Conservation (phyloP, 805 yeast species). For the Cyberlindnera amylophila region DNA sequence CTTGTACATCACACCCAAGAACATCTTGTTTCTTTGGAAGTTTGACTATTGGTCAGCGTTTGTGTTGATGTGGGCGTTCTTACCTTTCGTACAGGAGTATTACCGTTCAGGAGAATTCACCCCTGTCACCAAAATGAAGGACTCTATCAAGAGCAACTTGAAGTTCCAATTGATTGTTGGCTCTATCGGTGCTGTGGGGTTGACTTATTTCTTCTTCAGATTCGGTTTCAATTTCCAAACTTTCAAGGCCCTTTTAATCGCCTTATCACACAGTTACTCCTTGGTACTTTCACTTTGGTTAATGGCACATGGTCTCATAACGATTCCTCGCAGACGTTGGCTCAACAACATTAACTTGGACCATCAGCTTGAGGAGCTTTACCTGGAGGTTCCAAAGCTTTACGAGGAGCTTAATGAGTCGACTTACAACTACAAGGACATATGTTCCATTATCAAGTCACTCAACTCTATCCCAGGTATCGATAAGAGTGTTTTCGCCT, state of each 20-base stretch:
- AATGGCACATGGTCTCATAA: conserved; percentile 77
- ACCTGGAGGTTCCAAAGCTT: conserved; percentile 51
- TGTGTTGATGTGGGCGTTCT: conserved; percentile 68
- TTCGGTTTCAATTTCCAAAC: conserved; percentile 53
- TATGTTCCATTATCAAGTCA: conserved; percentile 53
- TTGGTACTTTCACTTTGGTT: conserved; percentile 74
- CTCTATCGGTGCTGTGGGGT: conserved; percentile 46
- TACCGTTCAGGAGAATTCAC: conserved; percentile 66
- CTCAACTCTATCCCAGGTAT: conserved; percentile 32
- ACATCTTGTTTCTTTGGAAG: conserved; percentile 63
- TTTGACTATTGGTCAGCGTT: conserved; percentile 79
- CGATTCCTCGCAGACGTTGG: conserved; percentile 51
- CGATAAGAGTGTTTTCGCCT: conserved; percentile 17
- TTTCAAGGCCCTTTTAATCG: conserved; percentile 65
- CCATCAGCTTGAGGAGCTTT: conserved; percentile 35
- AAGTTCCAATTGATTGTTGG: conserved; percentile 59
- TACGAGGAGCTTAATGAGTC: conserved; percentile 64
- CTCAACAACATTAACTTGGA: conserved; percentile 34
- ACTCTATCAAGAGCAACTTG: conserved; percentile 54
- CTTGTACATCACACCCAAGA: conserved; percentile 44
- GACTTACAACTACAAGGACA: conserved; percentile 57
- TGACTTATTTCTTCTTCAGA: conserved; percentile 54
- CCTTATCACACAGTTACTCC: conserved; percentile 73
- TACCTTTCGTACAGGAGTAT: conserved; percentile 73
- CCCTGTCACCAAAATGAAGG: conserved; percentile 42